phyloP scores from a whole-genome alignment of 2,329 filamentous ascomycete genomes.

The Fusarium sp. region DNA sequence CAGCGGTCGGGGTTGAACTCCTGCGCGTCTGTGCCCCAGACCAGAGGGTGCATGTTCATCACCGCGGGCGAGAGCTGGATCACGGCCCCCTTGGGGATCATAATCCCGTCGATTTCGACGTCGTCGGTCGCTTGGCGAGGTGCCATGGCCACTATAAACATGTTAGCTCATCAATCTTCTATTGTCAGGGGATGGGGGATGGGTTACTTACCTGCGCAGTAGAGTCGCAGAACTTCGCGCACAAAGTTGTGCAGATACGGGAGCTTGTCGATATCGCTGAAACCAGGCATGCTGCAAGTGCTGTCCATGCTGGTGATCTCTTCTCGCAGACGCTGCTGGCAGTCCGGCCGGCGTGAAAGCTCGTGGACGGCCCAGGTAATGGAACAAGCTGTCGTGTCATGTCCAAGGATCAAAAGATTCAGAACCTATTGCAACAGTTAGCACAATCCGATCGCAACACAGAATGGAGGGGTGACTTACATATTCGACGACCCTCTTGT shows the following conservation, averaged over 20 bases:
- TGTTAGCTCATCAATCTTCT: neutral
- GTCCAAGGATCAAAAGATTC: constrained; percentile 55
- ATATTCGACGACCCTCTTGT: constrained; percentile 43
- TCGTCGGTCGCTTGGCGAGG: constrained; percentile 48
- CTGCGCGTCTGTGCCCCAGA: constrained; percentile 51
- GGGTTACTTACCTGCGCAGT: constrained; percentile 46
- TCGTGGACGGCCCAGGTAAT: constrained; percentile 55
- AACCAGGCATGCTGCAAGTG: constrained; percentile 13
- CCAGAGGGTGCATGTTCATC: constrained; percentile 46
- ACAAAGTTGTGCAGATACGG: constrained; percentile 54
- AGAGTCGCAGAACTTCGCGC: constrained; percentile 55
- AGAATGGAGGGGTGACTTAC: constrained; percentile 5
- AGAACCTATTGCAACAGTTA: constrained; percentile 50
- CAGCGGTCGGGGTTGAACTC: constrained; percentile 52
- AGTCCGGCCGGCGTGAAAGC: constrained; percentile 47
- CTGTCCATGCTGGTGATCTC: constrained; percentile 46
- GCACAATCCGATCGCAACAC: constrained; percentile 25
- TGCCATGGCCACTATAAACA: constrained; percentile 43
- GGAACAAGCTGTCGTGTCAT: constrained; percentile 56
- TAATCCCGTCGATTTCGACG: constrained; percentile 47
- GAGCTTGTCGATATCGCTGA: constrained; percentile 45
- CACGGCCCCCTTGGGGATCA: constrained; percentile 51
- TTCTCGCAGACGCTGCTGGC: constrained; percentile 51
- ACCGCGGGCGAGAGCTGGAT: constrained; percentile 50
- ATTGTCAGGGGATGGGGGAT: neutral